Base-by-base conservation (phyloP, 2,329 filamentous ascomycete species). In the Colletotrichum australisinense region DNA sequence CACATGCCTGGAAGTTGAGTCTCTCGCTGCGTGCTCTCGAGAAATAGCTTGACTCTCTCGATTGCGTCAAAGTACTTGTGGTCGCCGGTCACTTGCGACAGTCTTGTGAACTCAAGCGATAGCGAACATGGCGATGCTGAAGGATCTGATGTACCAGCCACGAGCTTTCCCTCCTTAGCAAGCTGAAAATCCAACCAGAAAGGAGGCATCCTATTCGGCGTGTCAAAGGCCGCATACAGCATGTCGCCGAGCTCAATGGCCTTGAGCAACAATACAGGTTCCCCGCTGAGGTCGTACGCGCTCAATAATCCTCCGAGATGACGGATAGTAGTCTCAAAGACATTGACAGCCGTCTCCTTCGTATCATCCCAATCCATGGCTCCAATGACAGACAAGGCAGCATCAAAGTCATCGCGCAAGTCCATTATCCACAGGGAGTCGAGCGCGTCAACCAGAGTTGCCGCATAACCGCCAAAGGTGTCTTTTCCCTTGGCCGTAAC, bases 51-150 rank as follows among this genome's bases (percentile, higher is more conserved):
- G 69, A 95, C 89, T 9, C 89, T 87, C 53, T 91, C 88, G 72
- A 94, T 87, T 5, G 92, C 93, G 79, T 94, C 92, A 79, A 93
- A 94, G 82, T 94, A 95, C 77, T 93, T 94, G 28, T 88, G 83
- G 73, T 95, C 88, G 38, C 90, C 90, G 0, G 93, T 95, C 72
- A 95, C 82, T 79, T 95, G 93, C 3, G 92, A 92, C 60, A 95
- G 84, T 19, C 92, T 87, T 12, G 92, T 93, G 80, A 95, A 91
- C 78, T 95, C 94, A 71, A 95, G 82, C 1, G 90, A 92, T 63
- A 95, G 84, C 5, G 92, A 93, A 5, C 93, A 93, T 3, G 86
- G 84, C 16, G 84, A 84, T 2, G 86, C 86, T 2, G 85, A 83
- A 9, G 86, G 84, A 4, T 87, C 85, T 2, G 71, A 76, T 0